Evolutionary conservation across 371 early-diverging fungal species (phyloP), one percentile per base, ranked within the genome.

Genomic region (Saksenaea oblongispora): DNA sequence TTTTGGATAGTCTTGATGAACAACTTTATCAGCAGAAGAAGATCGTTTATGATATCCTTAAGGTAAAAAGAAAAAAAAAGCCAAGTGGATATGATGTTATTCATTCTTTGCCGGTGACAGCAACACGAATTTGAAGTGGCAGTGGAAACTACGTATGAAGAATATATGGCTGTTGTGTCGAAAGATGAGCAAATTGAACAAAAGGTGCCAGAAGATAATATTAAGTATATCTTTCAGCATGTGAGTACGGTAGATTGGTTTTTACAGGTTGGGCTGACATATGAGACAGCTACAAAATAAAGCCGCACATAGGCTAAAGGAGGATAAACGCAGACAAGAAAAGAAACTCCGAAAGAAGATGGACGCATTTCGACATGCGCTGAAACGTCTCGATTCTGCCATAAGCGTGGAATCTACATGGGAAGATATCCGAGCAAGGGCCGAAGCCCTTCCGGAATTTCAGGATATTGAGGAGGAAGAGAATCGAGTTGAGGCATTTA

Each of bases 1-100:
- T 86, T 14, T 73, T 96, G 22, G 90, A 93, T 64, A 87, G 88
- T 41, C 69, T 96, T 14, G 92, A 95, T 51, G 93, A 95, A 34
- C 76, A 82, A 31, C 73, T 89, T 11, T 88, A 91, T 69, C 78
- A 84, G 18, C 84, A 92, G 31, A 86, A 92, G 37, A 90, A 91
- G 63, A 68, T 75, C 10, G 74, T 96, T 0, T 85, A 89, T 47
- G 85, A 83, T 41, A 62, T 76, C 15, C 71, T 86, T 28, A 87
- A 82, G 73, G 84, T 66, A 58, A n/a, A 53, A 37, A 58, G 54
- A 9, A 22, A 5, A 28, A 31, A 7, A 31, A 87, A 82, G 73
- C 82, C 63, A 58, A 65, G 18, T 55, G 54, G 11, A 22, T 2
- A 17, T 37, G 36, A 17, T 15, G 3, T 24, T 42, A 37, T 34